phyloP scores from a whole-genome alignment of 108 stramenopile species.

The Nitzschia sp. region DNA sequence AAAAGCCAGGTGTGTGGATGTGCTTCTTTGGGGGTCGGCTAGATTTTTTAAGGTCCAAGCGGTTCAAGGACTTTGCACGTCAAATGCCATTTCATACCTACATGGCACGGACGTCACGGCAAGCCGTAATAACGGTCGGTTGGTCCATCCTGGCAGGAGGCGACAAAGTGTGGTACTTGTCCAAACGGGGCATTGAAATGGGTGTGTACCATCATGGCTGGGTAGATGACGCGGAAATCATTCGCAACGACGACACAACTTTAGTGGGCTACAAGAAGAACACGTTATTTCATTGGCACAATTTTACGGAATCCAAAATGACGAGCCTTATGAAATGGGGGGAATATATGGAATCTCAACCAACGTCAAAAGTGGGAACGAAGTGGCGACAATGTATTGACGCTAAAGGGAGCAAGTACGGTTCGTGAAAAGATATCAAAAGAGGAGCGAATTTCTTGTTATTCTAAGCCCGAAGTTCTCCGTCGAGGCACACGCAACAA shows the following conservation, averaged over 20 bases:
- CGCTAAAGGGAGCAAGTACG: background rate
- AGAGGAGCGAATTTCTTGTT: background rate
- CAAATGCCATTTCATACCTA: slow-evolving; percentile 3
- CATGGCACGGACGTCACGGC: background rate
- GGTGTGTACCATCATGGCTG: slow-evolving; percentile 25
- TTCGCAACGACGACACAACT: background rate
- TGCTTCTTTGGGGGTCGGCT: slow-evolving; percentile 16
- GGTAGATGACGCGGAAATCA: slow-evolving; percentile 12
- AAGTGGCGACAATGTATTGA: slow-evolving; percentile 2
- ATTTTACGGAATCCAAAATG: slow-evolving; percentile 5
- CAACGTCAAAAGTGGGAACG: too few species aligned
- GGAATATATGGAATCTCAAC: background rate
- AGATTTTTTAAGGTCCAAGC: slow-evolving; percentile 11
- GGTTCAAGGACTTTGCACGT: slow-evolving; percentile 11
- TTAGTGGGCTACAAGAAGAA: background rate
- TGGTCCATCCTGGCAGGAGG: slow-evolving; percentile 16
- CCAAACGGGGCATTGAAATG: slow-evolving; percentile 14
- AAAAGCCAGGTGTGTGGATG: slow-evolving; percentile 3
- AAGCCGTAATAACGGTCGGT: slow-evolving; percentile 10
- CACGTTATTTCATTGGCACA: slow-evolving; percentile 1
- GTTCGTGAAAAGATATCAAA: too few species aligned
- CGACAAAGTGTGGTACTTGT: slow-evolving; percentile 15
- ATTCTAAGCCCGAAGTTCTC: background rate
- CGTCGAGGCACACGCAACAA: too few species aligned
- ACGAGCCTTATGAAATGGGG: background rate